Conservation (phyloP, 805 yeast genomes). For the Candida schatavii region DNA sequence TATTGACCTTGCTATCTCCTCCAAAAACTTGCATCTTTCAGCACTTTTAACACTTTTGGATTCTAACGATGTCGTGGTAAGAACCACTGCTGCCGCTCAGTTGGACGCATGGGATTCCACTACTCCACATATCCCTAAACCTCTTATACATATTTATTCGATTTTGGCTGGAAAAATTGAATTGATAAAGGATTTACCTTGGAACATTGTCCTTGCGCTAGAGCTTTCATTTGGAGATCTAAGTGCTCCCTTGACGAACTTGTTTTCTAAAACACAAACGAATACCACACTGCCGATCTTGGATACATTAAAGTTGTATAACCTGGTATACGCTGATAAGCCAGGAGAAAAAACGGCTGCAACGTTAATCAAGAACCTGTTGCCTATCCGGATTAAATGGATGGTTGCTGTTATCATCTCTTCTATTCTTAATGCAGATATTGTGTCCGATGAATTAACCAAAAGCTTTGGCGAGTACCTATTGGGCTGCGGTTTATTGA, state of each 20-base stretch:
- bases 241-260: neutral
- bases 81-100: slow-evolving; percentile 56
- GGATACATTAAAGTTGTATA: neutral
- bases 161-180: slow-evolving; percentile 54
- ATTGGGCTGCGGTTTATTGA: slow-evolving; percentile 44
- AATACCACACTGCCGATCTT: neutral
- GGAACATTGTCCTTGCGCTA: slow-evolving; percentile 64
- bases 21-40: slow-evolving; percentile 68
- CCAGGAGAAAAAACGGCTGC: neutral
- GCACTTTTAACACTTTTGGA: slow-evolving; percentile 67
- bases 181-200: slow-evolving; percentile 47
- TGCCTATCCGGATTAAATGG: neutral
- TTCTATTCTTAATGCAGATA: neutral
- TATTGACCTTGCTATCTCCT: slow-evolving; percentile 53
- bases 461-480: slow-evolving; percentile 48
- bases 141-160: slow-evolving; percentile 58
- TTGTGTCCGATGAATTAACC: slow-evolving; percentile 24
- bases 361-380: neutral
- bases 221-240: slow-evolving; percentile 60
- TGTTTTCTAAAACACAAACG: slow-evolving; percentile 6
- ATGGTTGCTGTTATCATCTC: neutral
- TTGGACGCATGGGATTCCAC: slow-evolving; percentile 61
- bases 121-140: slow-evolving; percentile 46
- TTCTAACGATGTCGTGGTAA: slow-evolving; percentile 61
- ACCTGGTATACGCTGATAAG: neutral